phyloP scores from a whole-genome alignment of 768 basidiomycete genomes.

The Trametes meyenii region DNA sequence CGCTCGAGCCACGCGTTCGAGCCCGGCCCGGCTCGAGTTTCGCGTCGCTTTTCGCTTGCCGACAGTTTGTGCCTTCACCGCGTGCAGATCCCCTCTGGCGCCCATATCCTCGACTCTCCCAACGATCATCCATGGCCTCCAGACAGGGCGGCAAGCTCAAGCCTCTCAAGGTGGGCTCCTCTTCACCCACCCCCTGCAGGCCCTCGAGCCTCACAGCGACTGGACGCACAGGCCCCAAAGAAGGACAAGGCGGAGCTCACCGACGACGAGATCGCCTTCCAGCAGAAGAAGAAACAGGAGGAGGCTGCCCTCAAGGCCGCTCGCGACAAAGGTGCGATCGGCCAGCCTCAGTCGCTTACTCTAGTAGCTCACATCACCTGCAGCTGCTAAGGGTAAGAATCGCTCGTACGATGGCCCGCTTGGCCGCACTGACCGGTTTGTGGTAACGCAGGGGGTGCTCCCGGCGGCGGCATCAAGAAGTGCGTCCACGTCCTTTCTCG shows the following conservation, averaged over 20 bases:
- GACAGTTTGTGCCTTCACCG: not conserved
- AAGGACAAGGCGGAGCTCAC: slow-evolving; percentile 74
- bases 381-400: slow-evolving; percentile 58
- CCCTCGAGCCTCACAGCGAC: not conserved
- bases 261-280: slow-evolving; percentile 73
- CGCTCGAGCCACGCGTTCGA: slow-evolving; percentile 3
- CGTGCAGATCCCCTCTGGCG: not conserved
- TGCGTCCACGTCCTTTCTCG: slow-evolving; percentile 34
- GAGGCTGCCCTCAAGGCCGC: slow-evolving; percentile 73
- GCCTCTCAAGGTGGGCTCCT: slow-evolving; percentile 70
- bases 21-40: slow-evolving; percentile 1
- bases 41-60: not conserved
- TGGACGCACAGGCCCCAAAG: slow-evolving; percentile 66
- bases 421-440: slow-evolving; percentile 1
- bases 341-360: not conserved
- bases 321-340: slow-evolving; percentile 63
- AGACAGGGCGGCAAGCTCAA: slow-evolving; percentile 87
- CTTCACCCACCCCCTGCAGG: not conserved
- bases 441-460: slow-evolving; percentile 57
- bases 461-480: slow-evolving; percentile 87
- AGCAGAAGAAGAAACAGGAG: slow-evolving; percentile 77
- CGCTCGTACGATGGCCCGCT: slow-evolving; percentile 16
- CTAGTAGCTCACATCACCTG: slow-evolving; percentile 4
- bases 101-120: slow-evolving; percentile 7
- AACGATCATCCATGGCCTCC: slow-evolving; percentile 57